Conservation (phyloP, 1,139 yeast genomes). For the Blastobotrys arbuscula region DNA sequence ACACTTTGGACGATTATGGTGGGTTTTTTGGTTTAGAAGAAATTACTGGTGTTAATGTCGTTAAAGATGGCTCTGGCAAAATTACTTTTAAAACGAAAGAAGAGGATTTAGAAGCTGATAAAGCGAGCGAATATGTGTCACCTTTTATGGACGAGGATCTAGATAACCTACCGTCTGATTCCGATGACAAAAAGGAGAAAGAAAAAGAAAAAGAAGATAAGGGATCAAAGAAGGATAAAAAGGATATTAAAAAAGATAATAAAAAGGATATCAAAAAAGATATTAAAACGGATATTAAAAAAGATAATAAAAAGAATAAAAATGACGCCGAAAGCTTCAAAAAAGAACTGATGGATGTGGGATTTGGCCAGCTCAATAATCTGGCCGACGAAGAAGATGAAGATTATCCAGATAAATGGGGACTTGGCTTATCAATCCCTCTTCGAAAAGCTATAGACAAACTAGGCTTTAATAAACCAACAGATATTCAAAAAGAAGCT, state of each 20-base stretch:
- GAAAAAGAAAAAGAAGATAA: constrained; percentile 18
- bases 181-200: constrained; percentile 17
- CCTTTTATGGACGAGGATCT: constrained; percentile 9
- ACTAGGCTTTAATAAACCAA: constrained; percentile 82
- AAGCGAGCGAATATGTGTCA: not conserved
- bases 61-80: constrained; percentile 35
- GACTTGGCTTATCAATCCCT: constrained; percentile 39
- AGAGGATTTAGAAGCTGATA: constrained; percentile 16
- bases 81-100: constrained; percentile 25
- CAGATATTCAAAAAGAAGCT: constrained; percentile 97
- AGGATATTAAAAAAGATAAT: constrained; percentile 15
- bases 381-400: constrained; percentile 23
- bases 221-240: constrained; percentile 13
- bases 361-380: constrained; percentile 24
- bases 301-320: constrained; percentile 15
- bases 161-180: not conserved
- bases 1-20: constrained; percentile 69
- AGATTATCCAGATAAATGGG: constrained; percentile 26
- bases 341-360: constrained; percentile 10
- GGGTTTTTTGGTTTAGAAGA: constrained; percentile 93
- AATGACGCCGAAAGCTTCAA: constrained; percentile 5
- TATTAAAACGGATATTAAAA: constrained; percentile 16
- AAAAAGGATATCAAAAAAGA: constrained; percentile 17
- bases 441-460: constrained; percentile 55
- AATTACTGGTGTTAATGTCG: constrained; percentile 82